Base-by-base conservation (phyloP, 164 flowering plant species). In the Annona squamosa region DNA sequence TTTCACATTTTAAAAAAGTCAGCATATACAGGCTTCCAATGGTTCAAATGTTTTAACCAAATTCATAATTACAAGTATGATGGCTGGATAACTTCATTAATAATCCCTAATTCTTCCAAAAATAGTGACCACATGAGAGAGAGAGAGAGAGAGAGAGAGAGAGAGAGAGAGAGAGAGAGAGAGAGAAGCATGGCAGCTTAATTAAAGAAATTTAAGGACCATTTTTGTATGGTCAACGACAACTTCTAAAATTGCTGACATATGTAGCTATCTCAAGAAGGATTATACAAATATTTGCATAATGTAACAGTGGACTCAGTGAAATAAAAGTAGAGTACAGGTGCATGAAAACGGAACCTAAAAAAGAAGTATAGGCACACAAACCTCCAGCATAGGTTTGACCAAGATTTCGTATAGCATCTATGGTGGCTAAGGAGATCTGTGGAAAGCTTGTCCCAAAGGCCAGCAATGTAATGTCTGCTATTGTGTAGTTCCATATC, bases 371-470 rank as follows among this genome's bases (percentile, higher is more conserved):
- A 37, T 16, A 70, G 68, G 69, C 37, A 72, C 7, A 74, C 84
- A 69, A 73, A 94, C 98, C 97, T 91, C 98, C 97, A 73, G 98
- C 97, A 82, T 90, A 85, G 47, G 83, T 71, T 47, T 81, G 77
- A 26, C 97, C 95, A 62, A 94, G 52, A 79, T 92, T 94, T 45
- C 86, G 81, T 68, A 92, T 81, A 4, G 97, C 93, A 87, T 94
- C 97, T 74, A 92, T 91, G 6, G 91, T 91, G 47, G 97, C 95
- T 72, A 92, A 83, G 72, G 95, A 94, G 63, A 92, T 92, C 76
- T 91, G 98, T 63, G 98, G 97, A 77, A 94, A 94, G 86, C 98
- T 94, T 71, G 98, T 94, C 68, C 98, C 98, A 77, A 94, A 90
- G 4, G 97, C 98, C 81, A 92, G 80, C 57, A 92, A 77, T 46